Base-by-base conservation (phyloP, 2,329 filamentous ascomycete genomes). In the Plectosphaerella cucumerina region DNA sequence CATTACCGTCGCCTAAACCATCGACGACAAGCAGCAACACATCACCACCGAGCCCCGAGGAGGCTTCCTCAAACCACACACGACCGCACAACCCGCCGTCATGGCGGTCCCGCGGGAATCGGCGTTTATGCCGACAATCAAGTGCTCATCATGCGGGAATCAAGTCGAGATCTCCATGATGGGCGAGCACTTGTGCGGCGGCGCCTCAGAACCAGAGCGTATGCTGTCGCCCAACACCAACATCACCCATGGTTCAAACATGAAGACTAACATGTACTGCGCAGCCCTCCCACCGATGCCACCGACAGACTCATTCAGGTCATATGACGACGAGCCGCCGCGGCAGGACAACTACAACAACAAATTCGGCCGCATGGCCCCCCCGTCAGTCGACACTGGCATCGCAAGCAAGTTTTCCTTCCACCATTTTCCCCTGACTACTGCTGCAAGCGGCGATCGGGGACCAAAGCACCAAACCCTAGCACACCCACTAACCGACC, bases 141-240 rank as follows among this genome's bases (percentile, higher is more conserved):
- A 93, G 77, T 96, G 90, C 70, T 95, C 90, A 49, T 84, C 79
- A 72, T 96, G 90, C 65, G 82, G 84, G 39, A 69, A 74, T 39
- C 82, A 92, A 61, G 89, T 96, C 53, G 86, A 92, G 64, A 94
- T 96, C 59, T 86, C 87, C 39, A 75, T 85, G 67, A 88, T 96
- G 86, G 90, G 89, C 55, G 90, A 95, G 55, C 91, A 96, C 73
- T 67, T 89, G 54, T 96, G 91, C 68, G 67, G 68, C 44, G 71
- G 67, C 52, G 63, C 71, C 53, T 63, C 74, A 69, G 71, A 72
- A 62, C 6, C n/a, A 20, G 39, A 42, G 18, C 39, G 39, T 42
- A 42, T 12, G 39, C 39, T 21, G 6, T 20, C n/a, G n/a, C 18
- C 39, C 6, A 11, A 3, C 17, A 6, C 5, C 35, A 9, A 37